These are phyloP conservation scores for Cutaneotrichosporon cutaneum DNA, from an alignment of 1,284 basidiomycete species.

Conservation along the genomic window DNA sequence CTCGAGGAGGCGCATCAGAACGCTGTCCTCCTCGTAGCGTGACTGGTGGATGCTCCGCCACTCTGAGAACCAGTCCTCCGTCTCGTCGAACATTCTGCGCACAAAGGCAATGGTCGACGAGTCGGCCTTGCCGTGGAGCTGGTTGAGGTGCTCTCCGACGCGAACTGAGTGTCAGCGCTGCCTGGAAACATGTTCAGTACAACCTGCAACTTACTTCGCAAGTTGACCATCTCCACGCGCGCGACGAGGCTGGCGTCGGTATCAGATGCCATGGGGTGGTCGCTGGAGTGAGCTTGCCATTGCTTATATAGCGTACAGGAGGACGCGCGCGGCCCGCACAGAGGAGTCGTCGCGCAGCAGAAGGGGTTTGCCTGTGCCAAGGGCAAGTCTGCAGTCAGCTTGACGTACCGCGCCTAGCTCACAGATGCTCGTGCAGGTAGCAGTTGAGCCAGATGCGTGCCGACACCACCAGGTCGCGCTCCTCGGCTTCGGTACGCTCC, in stretches of 20 bases:
- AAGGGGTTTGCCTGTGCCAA: conserved; percentile 85
- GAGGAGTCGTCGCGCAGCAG: conserved; percentile 83
- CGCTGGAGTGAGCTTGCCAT: conserved; percentile 34
- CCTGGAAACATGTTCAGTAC: too few species aligned
- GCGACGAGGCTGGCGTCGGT: conserved; percentile 86
- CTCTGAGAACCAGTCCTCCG: conserved; percentile 72
- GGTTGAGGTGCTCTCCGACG: conserved; percentile 82
- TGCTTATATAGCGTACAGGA: conserved; percentile 56
- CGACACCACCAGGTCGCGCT: conserved; percentile 82
- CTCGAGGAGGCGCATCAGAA: conserved; percentile 78
- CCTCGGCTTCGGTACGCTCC: conserved; percentile 74
- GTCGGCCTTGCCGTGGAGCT: conserved; percentile 81
- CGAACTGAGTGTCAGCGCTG: conserved; percentile 60
- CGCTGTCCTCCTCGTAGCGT: conserved; percentile 67
- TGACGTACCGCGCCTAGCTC: conserved; percentile 11
- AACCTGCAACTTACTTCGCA: conserved; percentile 49
- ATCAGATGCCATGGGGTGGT: conserved; percentile 76
- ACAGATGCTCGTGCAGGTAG: conserved; percentile 58
- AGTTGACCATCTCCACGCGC: conserved; percentile 82
- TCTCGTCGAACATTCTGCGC: conserved; percentile 73
- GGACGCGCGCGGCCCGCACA: conserved; percentile 74
- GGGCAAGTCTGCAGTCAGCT: conserved; percentile 65
- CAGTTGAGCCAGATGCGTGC: conserved; percentile 90
- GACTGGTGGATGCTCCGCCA: conserved; percentile 76
- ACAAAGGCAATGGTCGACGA: conserved; percentile 80